These are phyloP conservation scores for Clitopilus passeckerianus DNA, from an alignment of 768 basidiomycete species.

Conservation along the genomic window DNA sequence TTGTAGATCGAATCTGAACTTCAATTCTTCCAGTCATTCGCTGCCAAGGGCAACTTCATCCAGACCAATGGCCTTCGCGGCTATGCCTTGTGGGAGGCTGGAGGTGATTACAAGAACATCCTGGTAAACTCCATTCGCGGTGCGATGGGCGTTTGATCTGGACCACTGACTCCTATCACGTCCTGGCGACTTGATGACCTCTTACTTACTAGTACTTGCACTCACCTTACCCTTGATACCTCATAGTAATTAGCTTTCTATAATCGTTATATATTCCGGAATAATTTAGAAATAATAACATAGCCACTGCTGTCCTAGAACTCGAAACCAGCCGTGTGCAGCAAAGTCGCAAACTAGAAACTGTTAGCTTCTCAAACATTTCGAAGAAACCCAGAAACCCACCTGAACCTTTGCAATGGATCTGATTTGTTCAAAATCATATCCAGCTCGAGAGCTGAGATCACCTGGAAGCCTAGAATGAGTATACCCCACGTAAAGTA, in stretches of 20 bases:
- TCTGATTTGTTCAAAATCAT: constrained; percentile 77
- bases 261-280: not conserved
- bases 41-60: constrained; percentile 57
- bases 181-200: not conserved
- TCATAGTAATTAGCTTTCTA: not conserved
- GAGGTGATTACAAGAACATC: constrained; percentile 52
- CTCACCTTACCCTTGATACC: not conserved
- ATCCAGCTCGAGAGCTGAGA: constrained; percentile 71
- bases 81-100: constrained; percentile 71
- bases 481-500: not conserved
- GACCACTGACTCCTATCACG: not conserved
- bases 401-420: constrained; percentile 89
- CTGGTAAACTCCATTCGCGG: constrained; percentile 37
- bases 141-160: constrained; percentile 17
- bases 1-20: not conserved
- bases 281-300: not conserved
- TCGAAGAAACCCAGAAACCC: constrained; percentile 9
- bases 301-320: not conserved
- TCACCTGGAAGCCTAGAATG: constrained; percentile 45
- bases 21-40: constrained; percentile 26
- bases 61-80: constrained; percentile 45
- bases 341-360: constrained; percentile 57
- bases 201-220: not conserved
- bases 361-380: not conserved
- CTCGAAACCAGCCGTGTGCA: constrained; percentile 67